phyloP scores from a whole-genome alignment of 2,329 filamentous ascomycete genomes.

The Trichoderma sp. region DNA sequence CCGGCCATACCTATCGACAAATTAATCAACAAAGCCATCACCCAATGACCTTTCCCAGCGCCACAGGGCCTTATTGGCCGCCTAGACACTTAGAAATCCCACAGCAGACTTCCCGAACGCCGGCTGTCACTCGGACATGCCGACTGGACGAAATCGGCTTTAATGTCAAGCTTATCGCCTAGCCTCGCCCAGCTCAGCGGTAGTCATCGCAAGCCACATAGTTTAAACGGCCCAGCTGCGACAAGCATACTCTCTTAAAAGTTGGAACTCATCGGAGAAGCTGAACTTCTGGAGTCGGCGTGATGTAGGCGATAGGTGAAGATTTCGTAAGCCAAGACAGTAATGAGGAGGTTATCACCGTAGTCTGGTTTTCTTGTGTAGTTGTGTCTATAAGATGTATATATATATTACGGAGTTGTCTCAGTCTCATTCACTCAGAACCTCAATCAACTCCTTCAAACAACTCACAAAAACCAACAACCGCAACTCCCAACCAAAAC shows the following conservation, averaged over 20 bases:
- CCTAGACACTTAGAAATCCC: not conserved
- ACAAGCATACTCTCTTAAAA: not conserved
- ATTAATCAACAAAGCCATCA: not conserved
- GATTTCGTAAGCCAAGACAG: not conserved
- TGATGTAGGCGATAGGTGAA: not conserved
- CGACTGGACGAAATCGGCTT: slow-evolving; percentile 4
- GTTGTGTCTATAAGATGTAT: too few relatives aligned
- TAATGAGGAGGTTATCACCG: not conserved
- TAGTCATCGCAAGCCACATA: slow-evolving; percentile 7
- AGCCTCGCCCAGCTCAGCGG: not conserved
- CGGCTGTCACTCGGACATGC: slow-evolving; percentile 3
- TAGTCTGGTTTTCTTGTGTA: too few relatives aligned
- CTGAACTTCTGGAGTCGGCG: not conserved
- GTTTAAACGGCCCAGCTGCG: not conserved
- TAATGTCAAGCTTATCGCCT: slow-evolving; percentile 17
- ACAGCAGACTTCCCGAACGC: not conserved
- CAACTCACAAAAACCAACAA: not conserved
- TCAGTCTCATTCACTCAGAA: not conserved
- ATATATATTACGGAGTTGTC: not conserved
- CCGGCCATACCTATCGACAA: too few relatives aligned
- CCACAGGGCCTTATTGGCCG: not conserved
- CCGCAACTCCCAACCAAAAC: not conserved
- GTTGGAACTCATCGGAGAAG: slow-evolving; percentile 1
- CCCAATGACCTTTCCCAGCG: not conserved
- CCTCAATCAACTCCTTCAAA: not conserved